These are phyloP conservation scores for Fusarium virguliforme DNA, from an alignment of 2,329 filamentous ascomycete species.

Conservation along the genomic window DNA sequence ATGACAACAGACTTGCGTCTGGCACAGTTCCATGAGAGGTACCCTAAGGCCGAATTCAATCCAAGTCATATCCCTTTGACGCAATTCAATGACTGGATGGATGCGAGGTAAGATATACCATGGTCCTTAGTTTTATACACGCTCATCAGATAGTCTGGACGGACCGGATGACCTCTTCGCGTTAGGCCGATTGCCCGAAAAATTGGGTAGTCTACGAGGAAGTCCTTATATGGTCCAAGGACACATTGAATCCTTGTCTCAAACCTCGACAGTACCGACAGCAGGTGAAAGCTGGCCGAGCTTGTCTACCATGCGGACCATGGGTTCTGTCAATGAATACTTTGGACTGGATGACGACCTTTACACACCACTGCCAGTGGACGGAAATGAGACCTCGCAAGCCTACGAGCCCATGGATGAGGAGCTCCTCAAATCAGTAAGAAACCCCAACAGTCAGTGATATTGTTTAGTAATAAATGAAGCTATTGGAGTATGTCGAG, in stretches of 20 bases:
- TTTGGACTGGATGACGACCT: constrained; percentile 21
- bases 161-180: constrained; percentile 31
- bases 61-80: constrained; percentile 33
- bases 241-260: neutral
- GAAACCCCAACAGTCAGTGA: neutral
- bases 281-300: neutral
- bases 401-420: constrained; percentile 7
- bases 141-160: constrained; percentile 25
- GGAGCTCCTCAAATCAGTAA: constrained; percentile 18
- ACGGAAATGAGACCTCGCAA: neutral
- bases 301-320: neutral
- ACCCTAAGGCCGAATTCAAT: constrained; percentile 30
- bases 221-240: constrained; percentile 20
- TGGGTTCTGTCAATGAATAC: constrained; percentile 22
- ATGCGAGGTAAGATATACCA: constrained; percentile 10
- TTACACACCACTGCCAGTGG: neutral
- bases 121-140: too few species aligned
- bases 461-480: neutral
- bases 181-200: constrained; percentile 8
- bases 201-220: constrained; percentile 18
- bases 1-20: constrained; percentile 30
- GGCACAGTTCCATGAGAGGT: constrained; percentile 36
- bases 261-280: neutral
- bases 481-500: constrained; percentile 16
- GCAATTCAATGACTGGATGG: constrained; percentile 20